A percentile compares a stretch with the other conserved stretches of the same genome.
phyloP scores from a whole-genome alignment of 2,329 filamentous ascomycete species.

The Akanthomyces dipterigenus region DNA sequence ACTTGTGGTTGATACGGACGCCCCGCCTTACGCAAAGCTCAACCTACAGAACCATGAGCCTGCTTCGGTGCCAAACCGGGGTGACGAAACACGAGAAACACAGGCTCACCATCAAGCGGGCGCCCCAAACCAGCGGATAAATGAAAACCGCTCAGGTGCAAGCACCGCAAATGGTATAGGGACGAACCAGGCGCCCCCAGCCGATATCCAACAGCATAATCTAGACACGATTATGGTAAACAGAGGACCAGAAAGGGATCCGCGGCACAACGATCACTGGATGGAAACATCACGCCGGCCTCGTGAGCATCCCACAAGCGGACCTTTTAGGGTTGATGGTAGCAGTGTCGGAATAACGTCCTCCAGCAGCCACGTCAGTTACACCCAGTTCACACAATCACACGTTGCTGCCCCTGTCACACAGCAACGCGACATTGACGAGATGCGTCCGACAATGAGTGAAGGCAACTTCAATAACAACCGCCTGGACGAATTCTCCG shows the following conservation, averaged over 20 bases:
- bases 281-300: neutral
- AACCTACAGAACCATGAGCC: neutral
- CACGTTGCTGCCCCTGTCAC: neutral
- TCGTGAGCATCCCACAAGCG: neutral
- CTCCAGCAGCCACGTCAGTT: neutral
- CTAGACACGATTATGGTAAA: neutral
- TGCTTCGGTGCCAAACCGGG: neutral
- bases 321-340: neutral
- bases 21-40: slow-evolving; percentile 38
- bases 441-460: slow-evolving; percentile 1
- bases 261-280: neutral
- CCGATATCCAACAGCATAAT: neutral
- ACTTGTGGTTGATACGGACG: slow-evolving; percentile 58
- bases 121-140: neutral
- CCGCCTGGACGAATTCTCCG: neutral
- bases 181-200: neutral
- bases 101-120: neutral
- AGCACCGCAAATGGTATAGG: neutral
- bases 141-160: neutral
- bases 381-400: neutral
- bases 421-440: neutral
- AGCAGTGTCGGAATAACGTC: neutral
- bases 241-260: neutral
- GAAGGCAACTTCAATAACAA: neutral
- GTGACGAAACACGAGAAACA: neutral